phyloP scores from a whole-genome alignment of 2,329 filamentous ascomycete species.

The Sclerotinia nivalis region DNA sequence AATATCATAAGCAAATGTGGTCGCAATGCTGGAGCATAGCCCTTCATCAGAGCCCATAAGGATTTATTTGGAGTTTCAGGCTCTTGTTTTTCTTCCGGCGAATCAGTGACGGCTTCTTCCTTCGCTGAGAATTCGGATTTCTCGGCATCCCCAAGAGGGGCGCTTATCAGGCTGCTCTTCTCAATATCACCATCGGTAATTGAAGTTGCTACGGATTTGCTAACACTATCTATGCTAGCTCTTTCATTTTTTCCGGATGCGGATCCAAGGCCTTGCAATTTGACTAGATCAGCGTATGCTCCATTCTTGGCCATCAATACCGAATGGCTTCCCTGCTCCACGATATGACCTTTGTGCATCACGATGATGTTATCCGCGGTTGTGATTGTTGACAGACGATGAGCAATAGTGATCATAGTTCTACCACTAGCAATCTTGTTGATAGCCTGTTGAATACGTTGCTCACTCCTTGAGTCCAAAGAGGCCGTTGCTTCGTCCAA shows the following conservation, averaged over 20 bases:
- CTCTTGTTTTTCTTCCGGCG: conserved; percentile 24
- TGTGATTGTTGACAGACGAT: conserved; percentile 86
- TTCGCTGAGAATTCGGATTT: conserved; percentile 2
- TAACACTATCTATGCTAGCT: conserved; percentile 24
- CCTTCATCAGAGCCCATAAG: conserved; percentile 27
- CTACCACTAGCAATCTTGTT: conserved; percentile 77
- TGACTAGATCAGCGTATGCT: conserved; percentile 67
- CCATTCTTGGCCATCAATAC: conserved; percentile 63
- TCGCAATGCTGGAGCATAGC: conserved; percentile 21
- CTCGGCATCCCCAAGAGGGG: conserved; percentile 4
- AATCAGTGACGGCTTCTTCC: background rate
- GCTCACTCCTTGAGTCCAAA: conserved; percentile 83
- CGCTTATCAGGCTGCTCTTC: conserved; percentile 19
- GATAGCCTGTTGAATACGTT: conserved; percentile 84
- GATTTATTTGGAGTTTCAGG: conserved; percentile 28
- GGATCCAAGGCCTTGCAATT: conserved; percentile 49
- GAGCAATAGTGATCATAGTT: conserved; percentile 82
- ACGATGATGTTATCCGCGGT: conserved; percentile 85
- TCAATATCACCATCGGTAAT: conserved; percentile 23
- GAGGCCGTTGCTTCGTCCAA: conserved; percentile 63
- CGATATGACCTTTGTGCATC: conserved; percentile 69
- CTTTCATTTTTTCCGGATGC: conserved; percentile 30
- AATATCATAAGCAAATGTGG: conserved; percentile 28
- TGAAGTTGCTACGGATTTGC: conserved; percentile 25
- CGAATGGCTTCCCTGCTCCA: conserved; percentile 74